Evolutionary conservation across 2,329 filamentous ascomycete species (phyloP).

Genomic region (Tolypocladium album): DNA sequence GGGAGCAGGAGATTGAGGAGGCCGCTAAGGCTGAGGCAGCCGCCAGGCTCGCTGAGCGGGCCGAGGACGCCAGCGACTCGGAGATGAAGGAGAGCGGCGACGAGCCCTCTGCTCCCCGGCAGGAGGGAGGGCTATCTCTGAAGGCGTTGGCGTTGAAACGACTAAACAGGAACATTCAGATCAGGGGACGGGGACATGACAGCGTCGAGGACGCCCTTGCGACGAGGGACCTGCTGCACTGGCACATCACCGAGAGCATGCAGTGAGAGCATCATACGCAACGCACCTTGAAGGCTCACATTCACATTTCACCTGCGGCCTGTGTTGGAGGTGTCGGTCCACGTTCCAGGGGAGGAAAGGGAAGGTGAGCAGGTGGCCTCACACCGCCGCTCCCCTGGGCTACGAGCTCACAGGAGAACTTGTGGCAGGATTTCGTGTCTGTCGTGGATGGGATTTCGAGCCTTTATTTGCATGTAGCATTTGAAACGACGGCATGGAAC

Average conservation of each 20-base stretch:
- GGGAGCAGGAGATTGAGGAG: slow-evolving; percentile 5
- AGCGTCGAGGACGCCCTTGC: slow-evolving; percentile 35
- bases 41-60: background rate
- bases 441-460: slow-evolving; percentile 22
- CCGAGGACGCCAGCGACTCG: background rate
- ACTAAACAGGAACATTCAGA: slow-evolving; percentile 28
- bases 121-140: slow-evolving; percentile 19
- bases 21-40: slow-evolving; percentile 4
- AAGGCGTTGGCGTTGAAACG: slow-evolving; percentile 26
- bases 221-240: slow-evolving; percentile 28
- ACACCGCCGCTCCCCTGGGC: slow-evolving; percentile 26
- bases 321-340: background rate
- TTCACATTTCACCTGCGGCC: background rate
- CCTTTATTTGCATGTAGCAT: slow-evolving; percentile 28
- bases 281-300: background rate
- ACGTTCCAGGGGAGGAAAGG: background rate
- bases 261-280: background rate
- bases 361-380: slow-evolving; percentile 25
- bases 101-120: slow-evolving; percentile 1
- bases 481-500: slow-evolving; percentile 17
- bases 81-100: slow-evolving; percentile 2
- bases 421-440: slow-evolving; percentile 20
- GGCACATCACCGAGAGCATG: slow-evolving; percentile 16
- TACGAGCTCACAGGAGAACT: slow-evolving; percentile 23
- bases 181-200: slow-evolving; percentile 24